phyloP scores from a whole-genome alignment of 805 yeast species.

The Kazachstania viticola region DNA sequence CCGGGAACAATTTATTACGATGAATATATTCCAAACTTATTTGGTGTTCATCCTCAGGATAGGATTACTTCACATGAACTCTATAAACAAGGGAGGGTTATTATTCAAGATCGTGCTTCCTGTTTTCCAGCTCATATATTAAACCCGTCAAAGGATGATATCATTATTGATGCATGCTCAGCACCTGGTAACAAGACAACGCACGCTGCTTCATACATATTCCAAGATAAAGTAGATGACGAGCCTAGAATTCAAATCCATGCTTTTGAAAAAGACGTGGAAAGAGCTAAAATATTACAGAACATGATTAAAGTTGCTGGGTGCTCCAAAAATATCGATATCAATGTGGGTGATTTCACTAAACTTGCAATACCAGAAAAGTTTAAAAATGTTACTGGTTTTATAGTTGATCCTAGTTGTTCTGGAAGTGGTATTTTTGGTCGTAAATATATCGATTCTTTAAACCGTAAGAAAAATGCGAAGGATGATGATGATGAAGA shows the following conservation, averaged over 20 bases:
- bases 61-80: slow-evolving; percentile 55
- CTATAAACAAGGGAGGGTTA: slow-evolving; percentile 65
- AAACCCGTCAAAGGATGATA: slow-evolving; percentile 46
- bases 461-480: slow-evolving; percentile 21
- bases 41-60: slow-evolving; percentile 72
- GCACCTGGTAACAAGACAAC: slow-evolving; percentile 99
- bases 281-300: slow-evolving; percentile 55
- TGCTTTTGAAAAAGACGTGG: slow-evolving; percentile 82
- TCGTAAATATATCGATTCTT: slow-evolving; percentile 48
- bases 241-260: slow-evolving; percentile 31
- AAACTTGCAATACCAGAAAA: slow-evolving; percentile 35
- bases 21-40: slow-evolving; percentile 59
- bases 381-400: slow-evolving; percentile 57
- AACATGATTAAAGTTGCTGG: slow-evolving; percentile 78
- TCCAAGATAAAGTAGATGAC: slow-evolving; percentile 4
- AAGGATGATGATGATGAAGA: slow-evolving; percentile 9
- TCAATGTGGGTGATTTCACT: slow-evolving; percentile 42
- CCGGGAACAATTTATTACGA: slow-evolving; percentile 63
- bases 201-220: slow-evolving; percentile 43
- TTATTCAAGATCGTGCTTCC: slow-evolving; percentile 92
- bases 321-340: slow-evolving; percentile 32
- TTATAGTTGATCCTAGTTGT: slow-evolving; percentile 93
- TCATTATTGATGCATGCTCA: slow-evolving; percentile 85
- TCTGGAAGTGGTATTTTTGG: slow-evolving; percentile 98
- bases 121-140: slow-evolving; percentile 90